Base-by-base conservation (phyloP, 129 eudicot species). In the Escallonia herrerae region DNA sequence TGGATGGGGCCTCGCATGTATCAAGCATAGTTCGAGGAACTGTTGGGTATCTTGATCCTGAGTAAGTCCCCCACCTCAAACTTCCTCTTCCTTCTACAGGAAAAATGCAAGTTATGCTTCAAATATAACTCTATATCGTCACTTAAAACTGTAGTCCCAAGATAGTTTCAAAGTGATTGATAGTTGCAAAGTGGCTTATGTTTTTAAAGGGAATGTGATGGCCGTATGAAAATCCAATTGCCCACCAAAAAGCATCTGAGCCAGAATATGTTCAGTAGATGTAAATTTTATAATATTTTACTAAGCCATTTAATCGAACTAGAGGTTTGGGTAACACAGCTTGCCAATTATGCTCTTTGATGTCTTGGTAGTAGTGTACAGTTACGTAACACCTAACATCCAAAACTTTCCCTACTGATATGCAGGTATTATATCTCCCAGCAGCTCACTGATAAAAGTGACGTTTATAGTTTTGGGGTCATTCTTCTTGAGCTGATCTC, bases 1-100 rank as follows among this genome's bases (percentile, higher is more conserved):
- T 82, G 40, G 99, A 93, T 51, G 99, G 99, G 64, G 83, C 84
- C 67, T 93, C 99, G 52, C 99, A 93, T 22, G 99, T 93, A 7
- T 93, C 99, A 15, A 93, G 99, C 82, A 86, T 88, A 5, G 99
- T 93, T 73, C 95, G 96, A 62, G 99, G 99, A 76, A 93, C 99
- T 37, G 93, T 93, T 45, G 99, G 99, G 15, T 93, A 93, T 82
- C 87, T 93, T 39, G 99, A 93, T 74, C 99, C 99, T 0, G 99
- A 93, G 99, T 93, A 84, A 75, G 95, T 1, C 56, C 43, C 45
- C 51, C 7, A 49, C 58, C 53, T 64, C 33, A 22, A 22, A 22
- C 33, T 22, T 22, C 33, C 33, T 22, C 33, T 22, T 22, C 33
- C 33, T 22, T 22, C 33, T 22, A 22, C 33, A 22, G 33, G 33